Conservation (phyloP, 2,329 filamentous ascomycete species). For the Pezicula neosporulosa region DNA sequence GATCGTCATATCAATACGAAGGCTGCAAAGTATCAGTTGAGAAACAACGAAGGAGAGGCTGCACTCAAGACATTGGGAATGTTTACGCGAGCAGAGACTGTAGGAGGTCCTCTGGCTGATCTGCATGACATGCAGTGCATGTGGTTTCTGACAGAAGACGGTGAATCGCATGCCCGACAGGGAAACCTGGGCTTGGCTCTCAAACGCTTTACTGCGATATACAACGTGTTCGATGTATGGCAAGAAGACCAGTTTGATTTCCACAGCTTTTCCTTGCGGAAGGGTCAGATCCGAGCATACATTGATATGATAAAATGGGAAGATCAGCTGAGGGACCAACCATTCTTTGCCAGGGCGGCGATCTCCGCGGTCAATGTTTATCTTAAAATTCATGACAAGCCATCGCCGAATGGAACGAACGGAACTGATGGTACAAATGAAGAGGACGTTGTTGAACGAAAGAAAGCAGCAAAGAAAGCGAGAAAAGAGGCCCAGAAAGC, state of each 20-base stretch:
- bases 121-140: conserved; percentile 98
- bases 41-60: conserved; percentile 85
- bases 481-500: conserved; percentile 74
- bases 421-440: conserved; percentile 43
- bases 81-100: conserved; percentile 88
- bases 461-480: conserved; percentile 88
- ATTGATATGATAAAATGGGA: conserved; percentile 97
- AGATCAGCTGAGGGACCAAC: conserved; percentile 84
- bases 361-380: conserved; percentile 80
- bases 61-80: conserved; percentile 86
- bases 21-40: conserved; percentile 91
- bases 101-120: conserved; percentile 84
- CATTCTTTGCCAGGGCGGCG: conserved; percentile 85
- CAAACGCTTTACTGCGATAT: conserved; percentile 86
- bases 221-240: conserved; percentile 95
- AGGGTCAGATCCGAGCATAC: conserved; percentile 93
- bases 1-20: conserved; percentile 99
- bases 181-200: conserved; percentile 80
- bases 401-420: conserved; percentile 61
- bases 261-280: conserved; percentile 94
- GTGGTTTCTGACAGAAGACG: conserved; percentile 96
- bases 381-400: conserved; percentile 72
- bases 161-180: conserved; percentile 80
- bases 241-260: conserved; percentile 99
- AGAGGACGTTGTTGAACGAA: conserved; percentile 65